Evolutionary conservation across 768 basidiomycete genomes (phyloP), one percentile per base, ranked within the genome.

Genomic region (Boletus sp.): DNA sequence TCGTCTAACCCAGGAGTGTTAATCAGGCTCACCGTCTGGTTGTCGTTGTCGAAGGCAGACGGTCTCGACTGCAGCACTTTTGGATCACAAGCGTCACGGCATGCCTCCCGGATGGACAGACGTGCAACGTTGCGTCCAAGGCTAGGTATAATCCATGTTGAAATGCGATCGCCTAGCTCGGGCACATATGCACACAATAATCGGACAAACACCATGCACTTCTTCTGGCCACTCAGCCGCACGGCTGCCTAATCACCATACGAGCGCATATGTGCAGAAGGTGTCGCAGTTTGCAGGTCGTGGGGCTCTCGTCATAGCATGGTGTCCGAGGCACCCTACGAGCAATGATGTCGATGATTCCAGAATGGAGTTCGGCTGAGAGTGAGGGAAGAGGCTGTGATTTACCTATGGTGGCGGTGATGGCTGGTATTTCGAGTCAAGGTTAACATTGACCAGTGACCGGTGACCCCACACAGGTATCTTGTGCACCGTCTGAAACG

Each of bases 331-430:
- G 55, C 23, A 68, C 53, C 29, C 56, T 56, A 51, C 35, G 39
- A 21, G 64, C 57, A n/a, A 70, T 50, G 44, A 53, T 48, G 27
- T 71, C 66, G 40, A 70, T 66, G 53, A 70, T 64, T 35, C 61
- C 59, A 35, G 70, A 60, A 27, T 72, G 66, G 35, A 70, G 57
- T 54, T 71, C 69, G 27, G 65, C 57, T 10, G 68, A 69, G 27
- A 69, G 58, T n/a, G 59, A 52, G 29, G 61, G 63, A 47, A 43
- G 55, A 7, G 42, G 9, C 4, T 42, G 58, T 47, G 52, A 48
- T 56, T 53, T 49, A 9, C 38, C 33, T 13, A 45, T 32, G 35
- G 39, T 40, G 51, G 59, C 11, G 21, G 53, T 48, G 38, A 47
- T 8, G 30, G 44, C 47, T 6, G 42, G 37, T 23, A 37, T 34